A percentile compares a stretch with the other conserved stretches of the same genome.
phyloP scores from a whole-genome alignment of 768 basidiomycete species.

The Mycena capillaripes region DNA sequence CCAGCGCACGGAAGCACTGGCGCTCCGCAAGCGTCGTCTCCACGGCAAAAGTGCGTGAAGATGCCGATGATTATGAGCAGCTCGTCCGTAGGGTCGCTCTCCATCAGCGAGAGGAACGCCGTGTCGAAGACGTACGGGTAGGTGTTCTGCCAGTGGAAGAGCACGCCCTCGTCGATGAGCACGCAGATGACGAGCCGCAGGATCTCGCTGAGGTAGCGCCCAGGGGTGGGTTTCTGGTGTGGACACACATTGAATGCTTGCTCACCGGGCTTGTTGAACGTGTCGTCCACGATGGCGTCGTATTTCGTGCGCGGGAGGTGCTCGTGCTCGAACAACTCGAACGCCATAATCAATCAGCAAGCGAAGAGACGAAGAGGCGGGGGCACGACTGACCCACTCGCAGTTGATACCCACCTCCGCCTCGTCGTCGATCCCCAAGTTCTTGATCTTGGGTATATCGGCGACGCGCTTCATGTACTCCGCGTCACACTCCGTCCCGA shows the following conservation, averaged over 20 bases:
- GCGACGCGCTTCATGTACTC: constrained; percentile 95
- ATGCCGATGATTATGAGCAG: constrained; percentile 97
- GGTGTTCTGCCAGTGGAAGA: constrained; percentile 98
- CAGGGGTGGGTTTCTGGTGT: constrained; percentile 93
- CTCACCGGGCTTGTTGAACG: constrained; percentile 96
- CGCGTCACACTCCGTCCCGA: constrained; percentile 98
- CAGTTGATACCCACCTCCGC: constrained; percentile 96
- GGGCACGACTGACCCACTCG: constrained; percentile 79
- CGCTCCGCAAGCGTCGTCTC: constrained; percentile 97
- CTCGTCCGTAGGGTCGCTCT: constrained; percentile 97
- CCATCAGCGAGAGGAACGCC: constrained; percentile 97
- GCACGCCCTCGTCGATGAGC: constrained; percentile 95
- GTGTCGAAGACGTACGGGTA: constrained; percentile 97
- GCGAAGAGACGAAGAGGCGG: background rate
- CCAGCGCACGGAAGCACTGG: constrained; percentile 96
- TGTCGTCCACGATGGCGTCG: constrained; percentile 91
- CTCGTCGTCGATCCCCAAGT: constrained; percentile 75
- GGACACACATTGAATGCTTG: constrained; percentile 87
- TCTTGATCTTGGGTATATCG: constrained; percentile 87
- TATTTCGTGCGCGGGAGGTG: constrained; percentile 96
- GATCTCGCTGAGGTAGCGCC: constrained; percentile 96
- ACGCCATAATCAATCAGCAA: constrained; percentile 45
- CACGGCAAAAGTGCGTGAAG: constrained; percentile 95
- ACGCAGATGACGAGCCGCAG: constrained; percentile 95
- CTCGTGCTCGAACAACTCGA: constrained; percentile 96